Percentiles rank a stretch among this genome's conserved stretches.
Evolutionary conservation across 139 green algal genomes (phyloP).

Genomic region (Tetraselmis striata): DNA sequence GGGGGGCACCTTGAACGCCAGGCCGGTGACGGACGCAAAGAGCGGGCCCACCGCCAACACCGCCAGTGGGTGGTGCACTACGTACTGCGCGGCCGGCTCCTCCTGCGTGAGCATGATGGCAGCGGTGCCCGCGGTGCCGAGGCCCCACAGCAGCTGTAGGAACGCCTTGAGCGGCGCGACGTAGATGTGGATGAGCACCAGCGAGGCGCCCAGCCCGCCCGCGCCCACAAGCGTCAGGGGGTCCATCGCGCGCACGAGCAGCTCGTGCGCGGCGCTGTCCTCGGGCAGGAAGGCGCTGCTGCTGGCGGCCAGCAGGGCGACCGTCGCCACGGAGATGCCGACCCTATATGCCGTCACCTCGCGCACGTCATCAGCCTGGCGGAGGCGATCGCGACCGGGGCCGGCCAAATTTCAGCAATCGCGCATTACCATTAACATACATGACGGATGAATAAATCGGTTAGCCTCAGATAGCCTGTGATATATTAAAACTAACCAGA

Average conservation of each 20-base stretch:
- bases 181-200: constrained; percentile 91
- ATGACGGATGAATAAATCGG: too few relatives aligned
- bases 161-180: constrained; percentile 66
- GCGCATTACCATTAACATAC: too few relatives aligned
- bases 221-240: constrained; percentile 30
- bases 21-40: constrained; percentile 83
- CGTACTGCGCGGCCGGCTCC: constrained; percentile 43
- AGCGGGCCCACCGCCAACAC: constrained; percentile 84
- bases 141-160: constrained; percentile 58
- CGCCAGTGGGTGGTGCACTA: constrained; percentile 53
- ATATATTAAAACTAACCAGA: too few relatives aligned
- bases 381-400: too few relatives aligned
- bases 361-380: constrained; percentile 33
- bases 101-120: constrained; percentile 48
- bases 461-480: too few relatives aligned
- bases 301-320: constrained; percentile 28
- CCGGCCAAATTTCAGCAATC: too few relatives aligned
- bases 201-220: constrained; percentile 55
- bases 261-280: constrained; percentile 3
- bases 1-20: constrained; percentile 82
- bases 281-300: constrained; percentile 17
- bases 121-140: constrained; percentile 42
- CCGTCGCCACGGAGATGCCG: constrained; percentile 33
- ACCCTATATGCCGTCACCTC: constrained; percentile 55
- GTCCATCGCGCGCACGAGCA: constrained; percentile 6